Percentiles rank a stretch among this genome's conserved stretches.
These are phyloP conservation scores for Pythium chondricola DNA, from an alignment of 352 stramenopile species.

Conservation along the genomic window DNA sequence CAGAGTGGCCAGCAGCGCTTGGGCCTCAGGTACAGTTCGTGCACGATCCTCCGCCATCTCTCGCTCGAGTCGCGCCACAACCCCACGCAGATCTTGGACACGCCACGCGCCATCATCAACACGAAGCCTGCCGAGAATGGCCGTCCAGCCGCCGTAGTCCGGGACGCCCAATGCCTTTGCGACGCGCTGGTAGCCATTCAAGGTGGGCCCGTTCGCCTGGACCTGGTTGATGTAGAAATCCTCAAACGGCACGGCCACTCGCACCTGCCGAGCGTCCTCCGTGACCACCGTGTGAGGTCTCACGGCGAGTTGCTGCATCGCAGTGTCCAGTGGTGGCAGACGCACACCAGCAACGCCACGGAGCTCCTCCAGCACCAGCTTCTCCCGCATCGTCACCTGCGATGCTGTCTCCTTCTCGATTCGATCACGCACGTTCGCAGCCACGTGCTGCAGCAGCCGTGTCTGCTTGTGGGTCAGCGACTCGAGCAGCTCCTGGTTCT, in stretches of 20 bases:
- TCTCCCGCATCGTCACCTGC: conserved; percentile 9
- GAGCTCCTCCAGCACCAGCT: conserved; percentile 24
- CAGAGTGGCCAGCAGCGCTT: conserved; percentile 5
- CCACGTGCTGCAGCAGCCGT: conserved; percentile 11
- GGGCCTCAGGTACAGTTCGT: conserved; percentile 10
- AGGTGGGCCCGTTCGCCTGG: not conserved
- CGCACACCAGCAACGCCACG: conserved; percentile 17
- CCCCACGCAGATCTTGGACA: not conserved
- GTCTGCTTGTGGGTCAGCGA: conserved; percentile 21
- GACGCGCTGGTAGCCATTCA: conserved; percentile 16
- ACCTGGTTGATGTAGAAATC: conserved; percentile 38
- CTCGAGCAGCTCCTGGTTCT: conserved; percentile 22
- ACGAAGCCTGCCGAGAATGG: conserved; percentile 15
- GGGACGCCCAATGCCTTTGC: conserved; percentile 15
- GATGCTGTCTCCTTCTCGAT: conserved; percentile 8
- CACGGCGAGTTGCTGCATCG: conserved; percentile 5
- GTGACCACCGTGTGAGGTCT: not conserved
- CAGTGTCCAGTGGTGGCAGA: conserved; percentile 17
- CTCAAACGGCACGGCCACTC: conserved; percentile 18
- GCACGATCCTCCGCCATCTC: conserved; percentile 19
- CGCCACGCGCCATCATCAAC: not conserved
- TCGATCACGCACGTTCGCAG: conserved; percentile 1
- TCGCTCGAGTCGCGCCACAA: conserved; percentile 12
- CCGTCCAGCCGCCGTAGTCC: conserved; percentile 19
- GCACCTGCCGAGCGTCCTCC: not conserved